phyloP scores from a whole-genome alignment of 768 basidiomycete genomes.

The Porphyrellus cyaneotinctus region DNA sequence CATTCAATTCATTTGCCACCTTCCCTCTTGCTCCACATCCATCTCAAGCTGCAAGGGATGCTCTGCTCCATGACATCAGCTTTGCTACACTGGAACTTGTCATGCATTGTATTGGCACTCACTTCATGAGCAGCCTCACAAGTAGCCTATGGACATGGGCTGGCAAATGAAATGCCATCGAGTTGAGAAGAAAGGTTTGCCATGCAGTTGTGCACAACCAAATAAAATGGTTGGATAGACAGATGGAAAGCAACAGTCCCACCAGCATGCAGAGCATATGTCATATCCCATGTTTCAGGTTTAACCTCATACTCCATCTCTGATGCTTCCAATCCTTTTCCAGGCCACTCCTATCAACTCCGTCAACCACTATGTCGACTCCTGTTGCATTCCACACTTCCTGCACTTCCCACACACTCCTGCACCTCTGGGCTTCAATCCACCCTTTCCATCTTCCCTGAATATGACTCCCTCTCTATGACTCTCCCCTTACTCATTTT shows the following conservation, averaged over 20 bases:
- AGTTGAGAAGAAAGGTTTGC: constrained; percentile 33
- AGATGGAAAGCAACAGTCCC: constrained; percentile 57
- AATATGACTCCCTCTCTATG: no score
- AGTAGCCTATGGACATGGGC: constrained; percentile 83
- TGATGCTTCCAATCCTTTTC: no score
- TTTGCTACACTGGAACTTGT: constrained; percentile 62
- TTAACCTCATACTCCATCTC: no score
- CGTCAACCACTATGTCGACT: no score
- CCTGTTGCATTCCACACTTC: no score
- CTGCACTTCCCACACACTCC: no score
- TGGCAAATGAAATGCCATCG: constrained; percentile 74
- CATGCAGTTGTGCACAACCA: constrained; percentile 59
- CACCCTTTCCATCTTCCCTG: no score
- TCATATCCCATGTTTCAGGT: no score
- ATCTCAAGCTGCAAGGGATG: constrained; percentile 41
- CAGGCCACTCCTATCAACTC: no score
- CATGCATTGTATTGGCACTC: constrained; percentile 58
- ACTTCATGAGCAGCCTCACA: constrained; percentile 71
- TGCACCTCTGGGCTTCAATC: no score
- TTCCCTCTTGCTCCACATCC: constrained; percentile 46
- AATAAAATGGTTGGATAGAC: constrained; percentile 89
- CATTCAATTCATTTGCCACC: constrained; percentile 66
- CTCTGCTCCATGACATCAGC: constrained; percentile 54
- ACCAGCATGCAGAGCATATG: constrained; percentile 34
- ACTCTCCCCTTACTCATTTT: no score